A percentile compares a stretch with the other conserved stretches of the same genome.
These are phyloP conservation scores for Chlamydomonas incerta DNA, from an alignment of 139 green algal genomes.

Conservation along the genomic window DNA sequence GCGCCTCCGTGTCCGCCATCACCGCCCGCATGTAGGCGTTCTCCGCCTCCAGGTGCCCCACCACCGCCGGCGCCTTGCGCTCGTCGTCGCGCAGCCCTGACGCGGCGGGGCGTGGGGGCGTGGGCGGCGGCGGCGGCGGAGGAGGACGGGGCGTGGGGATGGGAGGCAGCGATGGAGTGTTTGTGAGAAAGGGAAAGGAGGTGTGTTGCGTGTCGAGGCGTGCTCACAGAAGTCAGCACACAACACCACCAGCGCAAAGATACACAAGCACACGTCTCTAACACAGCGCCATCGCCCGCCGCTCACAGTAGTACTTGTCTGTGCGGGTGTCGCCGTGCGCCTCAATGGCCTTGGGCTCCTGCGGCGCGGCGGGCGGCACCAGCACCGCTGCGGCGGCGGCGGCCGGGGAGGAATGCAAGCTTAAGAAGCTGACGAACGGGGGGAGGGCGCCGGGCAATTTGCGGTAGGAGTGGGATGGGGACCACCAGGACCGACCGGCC, in stretches of 20 bases:
- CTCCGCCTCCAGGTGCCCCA: conserved; percentile 77
- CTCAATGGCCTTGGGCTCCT: conserved; percentile 54
- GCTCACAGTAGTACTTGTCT: conserved; percentile 81
- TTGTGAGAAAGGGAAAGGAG: too few species aligned
- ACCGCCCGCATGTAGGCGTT: conserved; percentile 79
- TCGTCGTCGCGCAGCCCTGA: conserved; percentile 83
- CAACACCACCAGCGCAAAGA: not conserved
- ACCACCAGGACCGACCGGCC: too few species aligned
- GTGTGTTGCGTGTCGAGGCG: too few species aligned
- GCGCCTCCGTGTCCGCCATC: conserved; percentile 82
- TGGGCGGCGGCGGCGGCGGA: not conserved
- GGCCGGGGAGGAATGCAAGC: not conserved
- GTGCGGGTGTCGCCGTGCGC: conserved; percentile 61
- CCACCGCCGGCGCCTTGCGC: conserved; percentile 71
- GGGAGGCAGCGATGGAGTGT: too few species aligned
- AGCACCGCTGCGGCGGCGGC: conserved; percentile 33
- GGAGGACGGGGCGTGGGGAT: too few species aligned
- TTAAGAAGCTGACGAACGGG: not conserved
- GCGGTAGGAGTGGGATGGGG: not conserved
- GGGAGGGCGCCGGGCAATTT: too few species aligned
- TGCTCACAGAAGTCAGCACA: too few species aligned
- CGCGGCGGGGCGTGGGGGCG: too few species aligned
- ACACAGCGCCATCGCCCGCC: not conserved
- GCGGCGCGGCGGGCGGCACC: conserved; percentile 45
- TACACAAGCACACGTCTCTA: too few species aligned